phyloP scores from a whole-genome alignment of 2,329 filamentous ascomycete genomes.

The Ascochyta pisi region DNA sequence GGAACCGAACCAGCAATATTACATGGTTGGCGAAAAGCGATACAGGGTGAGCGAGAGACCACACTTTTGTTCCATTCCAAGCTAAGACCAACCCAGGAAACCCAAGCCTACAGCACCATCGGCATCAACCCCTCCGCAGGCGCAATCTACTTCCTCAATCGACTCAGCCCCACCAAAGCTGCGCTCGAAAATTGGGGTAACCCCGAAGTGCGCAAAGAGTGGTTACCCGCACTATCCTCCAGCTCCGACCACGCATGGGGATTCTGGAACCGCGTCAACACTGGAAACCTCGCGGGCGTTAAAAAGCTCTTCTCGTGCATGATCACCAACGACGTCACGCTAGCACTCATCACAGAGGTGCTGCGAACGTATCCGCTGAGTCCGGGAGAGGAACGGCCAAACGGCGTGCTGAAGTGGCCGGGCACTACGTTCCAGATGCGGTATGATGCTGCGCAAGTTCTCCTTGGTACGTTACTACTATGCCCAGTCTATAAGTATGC shows the following conservation, averaged over 20 bases:
- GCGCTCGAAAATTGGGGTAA: constrained; percentile 10
- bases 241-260: constrained; percentile 30
- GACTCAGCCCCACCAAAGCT: constrained; percentile 8
- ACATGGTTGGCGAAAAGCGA: constrained; percentile 19
- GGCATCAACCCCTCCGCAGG: constrained; percentile 20
- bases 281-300: constrained; percentile 13
- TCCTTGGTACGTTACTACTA: constrained; percentile 6
- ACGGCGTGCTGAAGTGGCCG: constrained; percentile 16
- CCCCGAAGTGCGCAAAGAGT: not conserved
- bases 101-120: constrained; percentile 19
- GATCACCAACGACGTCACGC: constrained; percentile 20
- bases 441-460: constrained; percentile 13
- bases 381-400: constrained; percentile 5
- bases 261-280: constrained; percentile 21
- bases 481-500: not conserved
- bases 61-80: too few relatives aligned
- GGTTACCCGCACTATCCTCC: constrained; percentile 22
- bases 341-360: constrained; percentile 14
- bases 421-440: constrained; percentile 9
- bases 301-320: constrained; percentile 19
- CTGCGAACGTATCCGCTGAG: constrained; percentile 12
- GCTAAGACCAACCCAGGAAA: constrained; percentile 9
- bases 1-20: constrained; percentile 19
- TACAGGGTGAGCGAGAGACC: constrained; percentile 17
- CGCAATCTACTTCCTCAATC: constrained; percentile 17